phyloP scores from a whole-genome alignment of 495 filamentous ascomycete species.

The Penicillium subrubescens region DNA sequence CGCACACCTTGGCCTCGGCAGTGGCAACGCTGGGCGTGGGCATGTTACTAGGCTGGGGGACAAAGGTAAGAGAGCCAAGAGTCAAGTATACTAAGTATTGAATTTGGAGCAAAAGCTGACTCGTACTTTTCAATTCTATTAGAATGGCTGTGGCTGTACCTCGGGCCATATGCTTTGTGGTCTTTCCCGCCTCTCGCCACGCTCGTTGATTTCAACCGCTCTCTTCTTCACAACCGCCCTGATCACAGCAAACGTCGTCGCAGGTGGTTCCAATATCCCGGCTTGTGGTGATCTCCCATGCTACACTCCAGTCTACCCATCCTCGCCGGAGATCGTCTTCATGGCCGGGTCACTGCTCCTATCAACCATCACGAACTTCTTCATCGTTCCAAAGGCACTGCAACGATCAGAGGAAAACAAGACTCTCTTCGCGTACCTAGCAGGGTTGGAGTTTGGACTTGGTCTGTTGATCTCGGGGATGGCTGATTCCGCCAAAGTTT shows the following conservation, averaged over 20 bases:
- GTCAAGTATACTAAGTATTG: background rate
- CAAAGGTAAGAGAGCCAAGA: conserved; percentile 44
- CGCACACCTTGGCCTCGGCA: conserved; percentile 32
- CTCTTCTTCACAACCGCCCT: conserved; percentile 58
- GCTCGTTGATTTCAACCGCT: conserved; percentile 54
- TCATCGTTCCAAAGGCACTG: conserved; percentile 31
- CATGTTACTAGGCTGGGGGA: conserved; percentile 56
- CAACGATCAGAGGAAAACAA: conserved; percentile 31
- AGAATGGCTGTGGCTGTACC: conserved; percentile 58
- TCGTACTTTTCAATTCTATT: background rate
- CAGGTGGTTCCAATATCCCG: conserved; percentile 34
- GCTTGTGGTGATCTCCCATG: conserved; percentile 46
- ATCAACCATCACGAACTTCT: conserved; percentile 36
- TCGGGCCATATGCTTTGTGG: conserved; percentile 66
- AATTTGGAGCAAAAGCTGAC: conserved; percentile 5
- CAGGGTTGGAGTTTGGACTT: conserved; percentile 56
- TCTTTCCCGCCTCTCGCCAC: conserved; percentile 51
- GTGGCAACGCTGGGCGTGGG: conserved; percentile 47
- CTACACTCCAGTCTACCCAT: conserved; percentile 52
- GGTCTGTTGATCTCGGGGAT: conserved; percentile 58
- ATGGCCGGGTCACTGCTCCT: conserved; percentile 36
- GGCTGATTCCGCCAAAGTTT: conserved; percentile 55
- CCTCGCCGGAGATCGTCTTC: conserved; percentile 34
- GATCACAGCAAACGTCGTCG: conserved; percentile 48
- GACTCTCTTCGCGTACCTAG: conserved; percentile 40